These are phyloP conservation scores for Sungouiozyma intestinalis DNA, from an alignment of 805 yeast genomes.

Conservation along the genomic window DNA sequence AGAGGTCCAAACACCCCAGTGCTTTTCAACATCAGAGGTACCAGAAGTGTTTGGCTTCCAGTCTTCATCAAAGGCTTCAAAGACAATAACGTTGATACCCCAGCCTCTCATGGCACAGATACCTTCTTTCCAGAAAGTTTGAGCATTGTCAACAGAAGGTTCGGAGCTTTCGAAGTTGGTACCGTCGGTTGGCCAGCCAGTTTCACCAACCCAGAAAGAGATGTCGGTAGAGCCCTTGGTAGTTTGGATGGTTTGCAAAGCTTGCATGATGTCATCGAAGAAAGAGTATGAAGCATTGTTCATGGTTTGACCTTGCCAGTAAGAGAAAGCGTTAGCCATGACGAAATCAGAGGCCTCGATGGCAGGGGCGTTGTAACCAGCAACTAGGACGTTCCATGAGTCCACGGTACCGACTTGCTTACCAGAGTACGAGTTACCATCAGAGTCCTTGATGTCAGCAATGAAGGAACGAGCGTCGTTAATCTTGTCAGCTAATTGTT, in stretches of 20 bases:
- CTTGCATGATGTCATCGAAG: constrained; percentile 97
- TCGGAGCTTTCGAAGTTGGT: constrained; percentile 52
- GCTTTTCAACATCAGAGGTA: constrained; percentile 75
- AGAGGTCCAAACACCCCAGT: constrained; percentile 85
- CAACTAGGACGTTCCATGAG: constrained; percentile 89
- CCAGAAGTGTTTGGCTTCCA: constrained; percentile 94
- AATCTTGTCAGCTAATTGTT: constrained; percentile 60
- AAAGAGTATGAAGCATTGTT: constrained; percentile 79
- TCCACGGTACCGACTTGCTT: constrained; percentile 88
- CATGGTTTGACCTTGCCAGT: constrained; percentile 96
- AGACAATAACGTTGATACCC: constrained; percentile 88
- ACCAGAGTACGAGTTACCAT: constrained; percentile 65
- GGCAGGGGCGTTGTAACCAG: constrained; percentile 59
- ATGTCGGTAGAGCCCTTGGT: constrained; percentile 79
- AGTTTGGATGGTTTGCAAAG: constrained; percentile 78
- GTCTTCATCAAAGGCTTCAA: constrained; percentile 91
- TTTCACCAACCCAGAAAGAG: constrained; percentile 92
- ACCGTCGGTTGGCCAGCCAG: constrained; percentile 95
- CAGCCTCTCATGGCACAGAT: constrained; percentile 90
- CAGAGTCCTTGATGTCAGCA: constrained; percentile 55
- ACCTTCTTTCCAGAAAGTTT: constrained; percentile 74
- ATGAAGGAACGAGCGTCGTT: constrained; percentile 49
- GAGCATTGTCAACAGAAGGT: constrained; percentile 69
- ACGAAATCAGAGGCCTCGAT: constrained; percentile 75
- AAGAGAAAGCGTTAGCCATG: constrained; percentile 91